Percentiles rank a stretch among this genome's conserved stretches.
phyloP scores from a whole-genome alignment of 768 basidiomycete species.

The Fomitopsis serialis region DNA sequence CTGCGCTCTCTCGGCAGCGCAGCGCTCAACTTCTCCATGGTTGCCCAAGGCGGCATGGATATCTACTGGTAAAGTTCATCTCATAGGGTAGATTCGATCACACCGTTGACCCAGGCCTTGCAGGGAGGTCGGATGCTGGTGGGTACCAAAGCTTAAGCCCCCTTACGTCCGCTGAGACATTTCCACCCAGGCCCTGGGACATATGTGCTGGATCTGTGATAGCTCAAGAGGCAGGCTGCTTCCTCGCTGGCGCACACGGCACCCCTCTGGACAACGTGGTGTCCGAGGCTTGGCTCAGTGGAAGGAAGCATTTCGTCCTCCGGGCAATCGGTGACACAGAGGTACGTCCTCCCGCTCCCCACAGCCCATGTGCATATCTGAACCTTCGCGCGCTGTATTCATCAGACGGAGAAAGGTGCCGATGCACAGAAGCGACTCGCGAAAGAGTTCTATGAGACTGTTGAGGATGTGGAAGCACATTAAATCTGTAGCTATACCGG shows the following conservation, averaged over 20 bases:
- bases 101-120: slow-evolving; percentile 26
- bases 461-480: slow-evolving; percentile 61
- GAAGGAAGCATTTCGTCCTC: slow-evolving; percentile 78
- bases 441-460: slow-evolving; percentile 80
- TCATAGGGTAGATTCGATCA: neutral
- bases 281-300: slow-evolving; percentile 64
- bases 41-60: slow-evolving; percentile 86
- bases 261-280: slow-evolving; percentile 40
- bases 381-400: neutral
- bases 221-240: slow-evolving; percentile 81
- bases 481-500: neutral
- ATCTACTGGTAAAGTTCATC: slow-evolving; percentile 62
- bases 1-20: slow-evolving; percentile 81
- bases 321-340: slow-evolving; percentile 58
- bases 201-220: slow-evolving; percentile 90
- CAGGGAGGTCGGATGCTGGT: slow-evolving; percentile 81
- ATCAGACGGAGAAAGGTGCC: slow-evolving; percentile 51
- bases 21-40: slow-evolving; percentile 75
- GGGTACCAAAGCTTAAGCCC: slow-evolving; percentile 16
- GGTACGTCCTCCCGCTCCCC: slow-evolving; percentile 31
- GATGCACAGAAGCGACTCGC: slow-evolving; percentile 79
- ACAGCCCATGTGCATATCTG: neutral
- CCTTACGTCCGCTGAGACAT: neutral
- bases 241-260: slow-evolving; percentile 66
- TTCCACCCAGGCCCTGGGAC: slow-evolving; percentile 64